These are phyloP conservation scores for Pseudogymnoascus sp. DNA, from an alignment of 2,329 filamentous ascomycete species.

Conservation along the genomic window DNA sequence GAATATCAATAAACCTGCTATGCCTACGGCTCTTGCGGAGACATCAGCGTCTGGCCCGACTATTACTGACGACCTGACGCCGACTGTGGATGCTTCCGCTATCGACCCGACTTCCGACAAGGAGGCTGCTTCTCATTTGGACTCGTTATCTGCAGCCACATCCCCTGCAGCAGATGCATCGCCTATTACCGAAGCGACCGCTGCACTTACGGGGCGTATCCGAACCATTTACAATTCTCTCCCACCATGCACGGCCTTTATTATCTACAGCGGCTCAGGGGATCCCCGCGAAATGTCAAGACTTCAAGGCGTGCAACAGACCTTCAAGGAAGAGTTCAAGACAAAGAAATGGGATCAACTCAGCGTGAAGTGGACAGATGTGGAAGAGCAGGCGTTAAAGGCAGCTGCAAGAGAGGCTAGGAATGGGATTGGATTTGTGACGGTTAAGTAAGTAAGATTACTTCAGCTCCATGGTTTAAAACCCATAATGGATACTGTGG, in stretches of 20 bases:
- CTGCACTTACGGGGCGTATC: slow-evolving; percentile 38
- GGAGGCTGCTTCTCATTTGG: background rate
- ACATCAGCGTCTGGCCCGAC: background rate
- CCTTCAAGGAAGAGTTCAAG: slow-evolving; percentile 59
- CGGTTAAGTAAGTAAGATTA: slow-evolving; percentile 46
- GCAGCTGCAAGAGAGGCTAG: slow-evolving; percentile 50
- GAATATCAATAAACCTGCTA: slow-evolving; percentile 44
- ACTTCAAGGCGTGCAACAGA: slow-evolving; percentile 52
- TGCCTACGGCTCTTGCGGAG: slow-evolving; percentile 13
- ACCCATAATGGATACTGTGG: background rate
- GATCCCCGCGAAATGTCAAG: slow-evolving; percentile 60
- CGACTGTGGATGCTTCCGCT: background rate
- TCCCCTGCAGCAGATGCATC: slow-evolving; percentile 4
- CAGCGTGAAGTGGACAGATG: slow-evolving; percentile 61
- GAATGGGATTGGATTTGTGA: slow-evolving; percentile 57
- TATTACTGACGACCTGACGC: slow-evolving; percentile 13
- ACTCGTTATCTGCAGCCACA: background rate
- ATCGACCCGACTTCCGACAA: background rate
- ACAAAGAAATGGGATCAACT: slow-evolving; percentile 61
- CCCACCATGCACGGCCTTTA: slow-evolving; percentile 57
- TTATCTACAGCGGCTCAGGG: slow-evolving; percentile 59
- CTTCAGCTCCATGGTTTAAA: background rate
- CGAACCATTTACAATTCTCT: slow-evolving; percentile 49
- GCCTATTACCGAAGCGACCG: slow-evolving; percentile 18
- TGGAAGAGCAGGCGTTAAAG: slow-evolving; percentile 55